Evolutionary conservation across 2,329 filamentous ascomycete genomes (phyloP).

Genomic region (Ilyonectria sp.): DNA sequence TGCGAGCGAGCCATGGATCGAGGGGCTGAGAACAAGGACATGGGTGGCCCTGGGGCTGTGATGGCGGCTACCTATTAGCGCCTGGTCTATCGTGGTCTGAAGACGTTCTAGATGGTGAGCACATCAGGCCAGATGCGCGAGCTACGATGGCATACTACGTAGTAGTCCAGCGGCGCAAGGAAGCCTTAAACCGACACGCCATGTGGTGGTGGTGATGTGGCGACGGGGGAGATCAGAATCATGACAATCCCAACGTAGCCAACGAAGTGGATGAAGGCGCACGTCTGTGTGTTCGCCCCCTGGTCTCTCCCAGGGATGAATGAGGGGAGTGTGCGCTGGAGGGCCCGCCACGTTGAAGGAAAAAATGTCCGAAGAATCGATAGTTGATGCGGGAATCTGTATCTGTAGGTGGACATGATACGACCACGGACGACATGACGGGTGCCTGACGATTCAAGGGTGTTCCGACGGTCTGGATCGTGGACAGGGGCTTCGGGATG

Average conservation of each 20-base stretch:
- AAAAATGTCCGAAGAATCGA: slow-evolving; percentile 20
- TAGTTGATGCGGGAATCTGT: slow-evolving; percentile 13
- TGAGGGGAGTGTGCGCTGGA: no score
- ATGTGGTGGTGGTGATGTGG: slow-evolving; percentile 14
- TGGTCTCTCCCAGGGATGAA: not conserved
- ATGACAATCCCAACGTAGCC: not conserved
- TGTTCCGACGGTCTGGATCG: not conserved
- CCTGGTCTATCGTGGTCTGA: slow-evolving; percentile 5
- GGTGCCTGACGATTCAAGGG: not conserved
- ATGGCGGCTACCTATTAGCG: slow-evolving; percentile 15
- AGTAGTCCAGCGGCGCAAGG: not conserved
- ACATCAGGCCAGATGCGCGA: slow-evolving; percentile 17
- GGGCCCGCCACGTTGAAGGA: not conserved
- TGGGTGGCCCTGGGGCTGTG: not conserved
- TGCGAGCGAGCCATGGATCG: slow-evolving; percentile 16
- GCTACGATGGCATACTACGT: not conserved
- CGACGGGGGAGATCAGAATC: not conserved
- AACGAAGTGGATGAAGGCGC: not conserved
- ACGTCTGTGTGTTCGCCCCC: not conserved
- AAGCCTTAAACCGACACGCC: slow-evolving; percentile 2
- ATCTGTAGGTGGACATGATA: slow-evolving; percentile 5
- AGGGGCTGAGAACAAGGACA: slow-evolving; percentile 2
- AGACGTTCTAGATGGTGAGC: slow-evolving; percentile 19
- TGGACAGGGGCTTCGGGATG: not conserved
- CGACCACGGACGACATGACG: slow-evolving; percentile 15